Evolutionary conservation across 805 yeast species (phyloP).

Genomic region (Teunomyces tritomae): DNA sequence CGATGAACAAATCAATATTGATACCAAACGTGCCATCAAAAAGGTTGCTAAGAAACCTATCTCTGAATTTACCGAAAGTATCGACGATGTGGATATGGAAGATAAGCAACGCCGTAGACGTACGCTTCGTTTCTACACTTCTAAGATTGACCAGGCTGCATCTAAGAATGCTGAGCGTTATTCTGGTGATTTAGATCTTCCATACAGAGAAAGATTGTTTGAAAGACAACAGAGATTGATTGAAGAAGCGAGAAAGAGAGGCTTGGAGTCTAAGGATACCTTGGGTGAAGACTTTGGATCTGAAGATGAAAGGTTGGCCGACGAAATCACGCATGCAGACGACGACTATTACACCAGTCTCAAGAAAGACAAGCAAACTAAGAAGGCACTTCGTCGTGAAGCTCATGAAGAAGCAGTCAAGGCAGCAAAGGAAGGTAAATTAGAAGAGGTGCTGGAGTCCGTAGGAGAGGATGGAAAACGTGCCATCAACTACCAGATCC

Average conservation of each 20-base stretch:
- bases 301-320: slow-evolving; percentile 45
- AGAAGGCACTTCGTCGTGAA: slow-evolving; percentile 52
- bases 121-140: slow-evolving; percentile 90
- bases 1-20: slow-evolving; percentile 29
- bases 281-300: slow-evolving; percentile 49
- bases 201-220: slow-evolving; percentile 84
- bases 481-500: slow-evolving; percentile 89
- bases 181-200: slow-evolving; percentile 86
- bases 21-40: slow-evolving; percentile 52
- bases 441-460: slow-evolving; percentile 67
- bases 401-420: slow-evolving; percentile 69
- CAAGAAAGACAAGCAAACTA: slow-evolving; percentile 44
- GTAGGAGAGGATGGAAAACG: slow-evolving; percentile 84
- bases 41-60: slow-evolving; percentile 14
- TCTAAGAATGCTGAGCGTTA: slow-evolving; percentile 56
- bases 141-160: slow-evolving; percentile 87
- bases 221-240: slow-evolving; percentile 85
- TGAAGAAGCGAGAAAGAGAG: slow-evolving; percentile 88
- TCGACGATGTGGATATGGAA: slow-evolving; percentile 81
- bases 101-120: slow-evolving; percentile 79
- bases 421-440: slow-evolving; percentile 82
- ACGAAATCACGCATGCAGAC: slow-evolving; percentile 42
- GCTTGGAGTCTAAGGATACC: slow-evolving; percentile 55
- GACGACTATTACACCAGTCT: slow-evolving; percentile 60
- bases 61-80: slow-evolving; percentile 67